Conservation (phyloP, 805 yeast species). For the Priceomyces melissophilus region DNA sequence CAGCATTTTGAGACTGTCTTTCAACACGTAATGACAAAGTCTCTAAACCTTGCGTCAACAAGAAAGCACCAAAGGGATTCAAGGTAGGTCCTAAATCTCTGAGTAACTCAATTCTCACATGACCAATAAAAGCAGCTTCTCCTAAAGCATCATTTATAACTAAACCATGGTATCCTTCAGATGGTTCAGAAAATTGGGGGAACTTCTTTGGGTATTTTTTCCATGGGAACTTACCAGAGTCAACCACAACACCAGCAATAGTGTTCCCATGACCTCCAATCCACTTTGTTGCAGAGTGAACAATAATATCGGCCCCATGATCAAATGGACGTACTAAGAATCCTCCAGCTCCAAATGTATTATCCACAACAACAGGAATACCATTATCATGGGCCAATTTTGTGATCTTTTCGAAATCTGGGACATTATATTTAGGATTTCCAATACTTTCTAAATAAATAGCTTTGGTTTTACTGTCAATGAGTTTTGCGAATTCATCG, state of each 20-base stretch:
- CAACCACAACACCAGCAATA: constrained; percentile 86
- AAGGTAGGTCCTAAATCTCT: constrained; percentile 91
- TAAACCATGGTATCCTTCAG: constrained; percentile 92
- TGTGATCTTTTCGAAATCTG: constrained; percentile 78
- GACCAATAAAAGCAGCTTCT: constrained; percentile 71
- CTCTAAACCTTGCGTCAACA: constrained; percentile 87
- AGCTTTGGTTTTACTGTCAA: constrained; percentile 86
- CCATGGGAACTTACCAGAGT: constrained; percentile 94
- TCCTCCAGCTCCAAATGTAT: constrained; percentile 97
- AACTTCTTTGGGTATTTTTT: constrained; percentile 75
- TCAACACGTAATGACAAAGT: constrained; percentile 91
- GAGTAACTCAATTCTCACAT: constrained; percentile 75
- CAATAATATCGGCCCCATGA: constrained; percentile 87
- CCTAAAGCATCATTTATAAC: constrained; percentile 80
- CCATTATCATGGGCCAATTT: constrained; percentile 83
- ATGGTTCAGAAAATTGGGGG: constrained; percentile 89
- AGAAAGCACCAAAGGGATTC: constrained; percentile 86
- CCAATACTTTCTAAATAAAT: constrained; percentile 88
- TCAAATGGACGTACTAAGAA: constrained; percentile 78
- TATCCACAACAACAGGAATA: constrained; percentile 87
- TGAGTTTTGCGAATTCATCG: constrained; percentile 67
- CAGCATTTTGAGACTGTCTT: constrained; percentile 82
- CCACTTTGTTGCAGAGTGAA: constrained; percentile 97
- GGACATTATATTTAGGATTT: constrained; percentile 88
- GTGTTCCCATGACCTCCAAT: constrained; percentile 97